A percentile compares a stretch with the other conserved stretches of the same genome.
These are phyloP conservation scores for Talaromyces sp. DNA, from an alignment of 2,329 filamentous ascomycete species.

Conservation along the genomic window DNA sequence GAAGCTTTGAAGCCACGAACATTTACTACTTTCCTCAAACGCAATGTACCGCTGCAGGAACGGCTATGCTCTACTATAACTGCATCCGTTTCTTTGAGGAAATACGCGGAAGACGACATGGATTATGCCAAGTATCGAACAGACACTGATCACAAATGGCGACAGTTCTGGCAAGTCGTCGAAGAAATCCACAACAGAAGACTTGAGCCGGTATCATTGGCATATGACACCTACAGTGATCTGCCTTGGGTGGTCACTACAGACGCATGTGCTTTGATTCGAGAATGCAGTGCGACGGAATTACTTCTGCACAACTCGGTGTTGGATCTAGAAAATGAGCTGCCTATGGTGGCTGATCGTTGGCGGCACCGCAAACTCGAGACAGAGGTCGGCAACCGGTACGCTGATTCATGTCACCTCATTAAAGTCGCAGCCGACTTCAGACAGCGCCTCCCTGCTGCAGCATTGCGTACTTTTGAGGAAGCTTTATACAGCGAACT, in stretches of 20 bases:
- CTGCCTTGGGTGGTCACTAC: conserved; percentile 83
- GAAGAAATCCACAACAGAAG: conserved; percentile 82
- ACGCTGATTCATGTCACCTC: conserved; percentile 59
- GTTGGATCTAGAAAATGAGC: conserved; percentile 37
- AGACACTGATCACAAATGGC: conserved; percentile 81
- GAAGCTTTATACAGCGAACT: conserved; percentile 69
- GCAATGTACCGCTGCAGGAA: conserved; percentile 65
- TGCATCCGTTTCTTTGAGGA: conserved; percentile 65
- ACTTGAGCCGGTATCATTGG: conserved; percentile 75
- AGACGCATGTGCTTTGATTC: conserved; percentile 74
- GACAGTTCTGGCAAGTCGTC: conserved; percentile 80
- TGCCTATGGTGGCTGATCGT: conserved; percentile 40
- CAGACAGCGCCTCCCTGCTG: conserved; percentile 66
- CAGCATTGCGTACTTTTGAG: conserved; percentile 66
- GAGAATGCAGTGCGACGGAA: conserved; percentile 77
- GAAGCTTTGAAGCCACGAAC: conserved; percentile 54
- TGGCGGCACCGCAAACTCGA: conserved; percentile 47
- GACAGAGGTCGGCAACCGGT: conserved; percentile 52
- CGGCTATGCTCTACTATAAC: conserved; percentile 71
- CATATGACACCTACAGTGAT: conserved; percentile 67
- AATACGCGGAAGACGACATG: conserved; percentile 61
- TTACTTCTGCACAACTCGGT: conserved; percentile 67
- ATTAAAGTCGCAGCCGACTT: conserved; percentile 70
- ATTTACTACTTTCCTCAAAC: conserved; percentile 43
- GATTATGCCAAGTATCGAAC: conserved; percentile 73